Conservation (phyloP, 2,329 filamentous ascomycete genomes). For the Xenoacremonium recifei region DNA sequence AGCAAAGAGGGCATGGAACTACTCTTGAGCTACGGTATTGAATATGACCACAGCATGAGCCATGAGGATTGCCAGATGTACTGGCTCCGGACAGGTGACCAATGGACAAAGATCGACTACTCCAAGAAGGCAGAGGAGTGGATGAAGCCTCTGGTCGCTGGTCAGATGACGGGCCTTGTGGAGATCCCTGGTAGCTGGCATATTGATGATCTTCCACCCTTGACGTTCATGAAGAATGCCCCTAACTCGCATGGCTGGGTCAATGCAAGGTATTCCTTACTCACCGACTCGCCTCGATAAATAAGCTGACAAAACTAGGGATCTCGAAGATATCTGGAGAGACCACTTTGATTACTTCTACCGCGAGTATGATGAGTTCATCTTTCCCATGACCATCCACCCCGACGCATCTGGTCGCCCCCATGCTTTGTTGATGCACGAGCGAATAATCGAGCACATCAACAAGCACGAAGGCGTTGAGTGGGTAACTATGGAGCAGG, state of each 20-base stretch:
- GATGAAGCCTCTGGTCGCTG: slow-evolving; percentile 54
- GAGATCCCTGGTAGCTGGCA: slow-evolving; percentile 64
- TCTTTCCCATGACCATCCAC: slow-evolving; percentile 77
- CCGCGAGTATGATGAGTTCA: slow-evolving; percentile 72
- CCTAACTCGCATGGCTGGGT: slow-evolving; percentile 62
- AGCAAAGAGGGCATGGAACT: slow-evolving; percentile 66
- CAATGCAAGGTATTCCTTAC: slow-evolving; percentile 36
- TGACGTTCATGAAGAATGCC: slow-evolving; percentile 70
- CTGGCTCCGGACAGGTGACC: slow-evolving; percentile 63
- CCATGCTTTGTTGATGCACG: slow-evolving; percentile 71
- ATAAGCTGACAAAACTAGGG: slow-evolving; percentile 24
- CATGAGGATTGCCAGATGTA: slow-evolving; percentile 57
- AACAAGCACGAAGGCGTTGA: slow-evolving; percentile 60
- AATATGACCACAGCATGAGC: slow-evolving; percentile 66
- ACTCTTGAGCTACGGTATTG: slow-evolving; percentile 64
- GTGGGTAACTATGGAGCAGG: slow-evolving; percentile 67
- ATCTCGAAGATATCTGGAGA: slow-evolving; percentile 63
- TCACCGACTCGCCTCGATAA: too few species aligned
- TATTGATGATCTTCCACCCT: slow-evolving; percentile 61
- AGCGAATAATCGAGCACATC: slow-evolving; percentile 64
- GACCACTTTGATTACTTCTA: slow-evolving; percentile 74
- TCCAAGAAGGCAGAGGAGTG: slow-evolving; percentile 27
- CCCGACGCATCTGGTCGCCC: slow-evolving; percentile 71
- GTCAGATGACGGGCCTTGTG: slow-evolving; percentile 59
- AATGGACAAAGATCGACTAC: slow-evolving; percentile 69